Evolutionary conservation across 345 rosid species (phyloP).

Genomic region (Eucalyptus guilfoylei): DNA sequence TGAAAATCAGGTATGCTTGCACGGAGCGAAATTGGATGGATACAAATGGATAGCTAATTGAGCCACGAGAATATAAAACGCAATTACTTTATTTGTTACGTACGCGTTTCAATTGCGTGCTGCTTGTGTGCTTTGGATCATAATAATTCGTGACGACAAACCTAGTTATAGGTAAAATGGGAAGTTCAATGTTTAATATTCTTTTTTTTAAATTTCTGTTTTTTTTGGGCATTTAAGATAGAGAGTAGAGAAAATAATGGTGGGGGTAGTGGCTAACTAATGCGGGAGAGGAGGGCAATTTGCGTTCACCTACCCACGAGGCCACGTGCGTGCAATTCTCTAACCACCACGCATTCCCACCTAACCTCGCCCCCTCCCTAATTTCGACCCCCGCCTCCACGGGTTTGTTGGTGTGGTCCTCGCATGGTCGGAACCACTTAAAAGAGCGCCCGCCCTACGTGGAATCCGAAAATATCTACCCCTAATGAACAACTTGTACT

Average conservation of each 20-base stretch:
- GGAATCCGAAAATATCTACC: no score
- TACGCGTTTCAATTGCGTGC: neutral
- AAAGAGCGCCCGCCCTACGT: no score
- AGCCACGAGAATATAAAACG: neutral
- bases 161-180: neutral
- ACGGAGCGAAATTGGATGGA: neutral
- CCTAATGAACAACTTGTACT: no score
- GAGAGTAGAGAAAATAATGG: neutral
- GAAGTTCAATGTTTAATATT: neutral
- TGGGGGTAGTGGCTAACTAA: neutral
- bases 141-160: neutral
- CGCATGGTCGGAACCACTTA: neutral
- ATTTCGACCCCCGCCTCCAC: neutral
- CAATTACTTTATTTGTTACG: no score
- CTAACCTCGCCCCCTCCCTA: neutral
- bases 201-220: neutral
- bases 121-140: neutral
- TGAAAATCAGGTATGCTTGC: neutral
- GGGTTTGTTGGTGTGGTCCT: neutral
- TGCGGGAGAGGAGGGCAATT: neutral
- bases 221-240: neutral
- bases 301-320: neutral
- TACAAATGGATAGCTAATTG: neutral
- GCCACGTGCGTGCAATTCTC: neutral
- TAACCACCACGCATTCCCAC: conserved; percentile 8